A percentile compares a stretch with the other conserved stretches of the same genome.
phyloP scores from a whole-genome alignment of 2,329 filamentous ascomycete species.

The Aspergillus pseudoglaucus region DNA sequence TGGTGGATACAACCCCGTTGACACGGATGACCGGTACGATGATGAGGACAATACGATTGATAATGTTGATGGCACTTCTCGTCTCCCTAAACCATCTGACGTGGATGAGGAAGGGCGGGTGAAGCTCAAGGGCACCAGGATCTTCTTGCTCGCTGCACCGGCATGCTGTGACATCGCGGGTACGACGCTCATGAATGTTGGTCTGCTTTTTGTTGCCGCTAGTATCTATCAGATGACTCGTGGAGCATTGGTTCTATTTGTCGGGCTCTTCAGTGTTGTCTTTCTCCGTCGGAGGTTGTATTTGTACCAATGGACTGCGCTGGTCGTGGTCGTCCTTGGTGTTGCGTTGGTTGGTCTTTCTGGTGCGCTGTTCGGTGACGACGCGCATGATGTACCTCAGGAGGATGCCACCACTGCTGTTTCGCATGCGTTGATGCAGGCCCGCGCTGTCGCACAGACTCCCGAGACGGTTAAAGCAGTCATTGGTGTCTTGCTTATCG shows the following conservation, averaged over 20 bases:
- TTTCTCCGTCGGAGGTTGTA: slow-evolving; percentile 76
- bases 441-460: slow-evolving; percentile 37
- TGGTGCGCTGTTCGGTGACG: slow-evolving; percentile 69
- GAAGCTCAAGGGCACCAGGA: slow-evolving; percentile 61
- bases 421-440: slow-evolving; percentile 38
- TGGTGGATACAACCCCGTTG: slow-evolving; percentile 62
- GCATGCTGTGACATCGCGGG: slow-evolving; percentile 90
- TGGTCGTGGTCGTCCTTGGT: slow-evolving; percentile 79
- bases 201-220: slow-evolving; percentile 84
- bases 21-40: slow-evolving; percentile 42
- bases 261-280: slow-evolving; percentile 87
- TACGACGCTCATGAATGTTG: slow-evolving; percentile 96
- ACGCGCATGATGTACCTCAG: slow-evolving; percentile 31
- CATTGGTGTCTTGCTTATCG: slow-evolving; percentile 82
- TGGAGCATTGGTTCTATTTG: slow-evolving; percentile 89
- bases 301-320: slow-evolving; percentile 86
- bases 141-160: slow-evolving; percentile 72
- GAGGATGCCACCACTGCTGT: slow-evolving; percentile 21
- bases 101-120: slow-evolving; percentile 50
- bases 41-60: slow-evolving; percentile 40
- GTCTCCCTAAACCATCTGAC: slow-evolving; percentile 47
- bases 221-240: slow-evolving; percentile 99
- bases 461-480: slow-evolving; percentile 62
- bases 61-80: slow-evolving; percentile 38
- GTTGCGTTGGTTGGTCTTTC: slow-evolving; percentile 87